Evolutionary conservation across 768 basidiomycete species (phyloP).

Genomic region (Infundibulicybe gibba): DNA sequence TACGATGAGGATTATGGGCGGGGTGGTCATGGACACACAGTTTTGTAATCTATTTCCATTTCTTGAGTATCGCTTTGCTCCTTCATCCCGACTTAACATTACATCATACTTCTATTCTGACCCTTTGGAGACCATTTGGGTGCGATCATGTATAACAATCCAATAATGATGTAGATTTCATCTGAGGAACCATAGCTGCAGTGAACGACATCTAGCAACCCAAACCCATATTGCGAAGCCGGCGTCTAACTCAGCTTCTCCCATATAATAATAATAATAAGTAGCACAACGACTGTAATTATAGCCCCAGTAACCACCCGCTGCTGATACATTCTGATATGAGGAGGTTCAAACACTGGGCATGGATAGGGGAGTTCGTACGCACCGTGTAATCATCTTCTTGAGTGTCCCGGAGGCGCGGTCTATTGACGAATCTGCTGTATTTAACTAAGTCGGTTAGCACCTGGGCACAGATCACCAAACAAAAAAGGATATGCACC

Average conservation of each 20-base stretch:
- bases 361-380: slow-evolving; percentile 10
- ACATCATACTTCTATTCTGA: neutral
- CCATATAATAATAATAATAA: slow-evolving; percentile 82
- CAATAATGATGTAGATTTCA: too few species aligned
- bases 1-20: slow-evolving; percentile 22
- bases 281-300: slow-evolving; percentile 76
- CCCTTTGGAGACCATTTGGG: too few species aligned
- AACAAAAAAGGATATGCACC: slow-evolving; percentile 36
- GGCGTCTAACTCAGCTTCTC: slow-evolving; percentile 54
- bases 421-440: slow-evolving; percentile 87
- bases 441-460: slow-evolving; percentile 54
- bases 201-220: slow-evolving; percentile 1
- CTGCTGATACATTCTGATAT: slow-evolving; percentile 93
- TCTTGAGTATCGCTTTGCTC: slow-evolving; percentile 12
- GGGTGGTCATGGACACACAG: slow-evolving; percentile 21
- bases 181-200: slow-evolving; percentile 2
- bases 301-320: slow-evolving; percentile 85
- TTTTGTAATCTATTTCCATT: slow-evolving; percentile 20
- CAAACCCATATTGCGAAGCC: neutral
- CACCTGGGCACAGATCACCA: neutral
- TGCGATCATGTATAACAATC: too few species aligned
- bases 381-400: slow-evolving; percentile 93
- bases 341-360: slow-evolving; percentile 25
- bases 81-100: slow-evolving; percentile 4
- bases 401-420: slow-evolving; percentile 88